Evolutionary conservation across 768 basidiomycete genomes (phyloP), one percentile per base, ranked within the genome.

Genomic region (Podaxis rugospora): DNA sequence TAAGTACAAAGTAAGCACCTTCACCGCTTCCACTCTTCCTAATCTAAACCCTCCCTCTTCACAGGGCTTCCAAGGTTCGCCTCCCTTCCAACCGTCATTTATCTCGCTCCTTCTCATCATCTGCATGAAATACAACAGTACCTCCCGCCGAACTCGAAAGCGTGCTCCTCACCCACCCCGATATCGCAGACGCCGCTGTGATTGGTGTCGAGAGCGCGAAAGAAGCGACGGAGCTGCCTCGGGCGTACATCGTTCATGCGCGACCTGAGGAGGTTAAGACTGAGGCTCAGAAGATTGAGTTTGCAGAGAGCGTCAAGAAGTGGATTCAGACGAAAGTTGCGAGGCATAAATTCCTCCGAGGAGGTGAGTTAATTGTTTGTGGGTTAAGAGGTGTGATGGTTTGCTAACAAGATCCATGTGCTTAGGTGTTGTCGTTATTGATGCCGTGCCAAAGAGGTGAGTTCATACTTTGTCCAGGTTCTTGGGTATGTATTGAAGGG

Each of bases 141-240:
- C 85, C 93, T 5, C 93, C 93, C 0, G 93, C 93, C 1, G 93
- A 94, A 66, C 80, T 95, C 3, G 93, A 95, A 67, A 82, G 84
- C 28, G 75, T 92, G 0, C 80, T 95, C 0, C 73, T 94, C 14
- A 83, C 83, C 4, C 89, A 94, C 66, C 86, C 88, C 1, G 83
- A 88, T 0, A 77, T 96, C 16, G 87, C 84, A 2, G 94, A 97
- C 66, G 82, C 80, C 1, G 93, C 87, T 9, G 93, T 96, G 18
- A 88, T 95, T 59, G 92, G 93, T 1, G 74, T 95, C 1, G 78
- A 86, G 3, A 82, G 79, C 63, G 78, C 78, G 4, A 78, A 80
- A 57, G 83, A 92, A 65, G 88, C 86, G 2, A 92, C 94, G 0
- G 94, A 96, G 71, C 76, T 93, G 3, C 94, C 93, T 53, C 87